phyloP scores from a whole-genome alignment of 1,139 yeast genomes.

The Yamadazyma triangularis region DNA sequence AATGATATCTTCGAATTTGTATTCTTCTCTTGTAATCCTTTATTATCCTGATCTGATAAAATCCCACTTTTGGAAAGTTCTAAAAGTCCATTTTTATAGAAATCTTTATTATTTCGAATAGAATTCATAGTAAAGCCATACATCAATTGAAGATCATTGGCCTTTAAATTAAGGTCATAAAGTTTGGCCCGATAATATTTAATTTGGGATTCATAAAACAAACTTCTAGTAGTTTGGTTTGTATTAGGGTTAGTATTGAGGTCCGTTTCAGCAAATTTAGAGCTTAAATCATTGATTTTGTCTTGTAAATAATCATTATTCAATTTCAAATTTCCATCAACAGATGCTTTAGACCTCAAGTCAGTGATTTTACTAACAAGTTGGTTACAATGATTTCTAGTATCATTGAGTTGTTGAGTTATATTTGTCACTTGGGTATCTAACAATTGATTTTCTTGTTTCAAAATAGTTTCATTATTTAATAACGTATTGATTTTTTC shows the following conservation, averaged over 20 bases:
- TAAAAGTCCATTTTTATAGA: constrained; percentile 36
- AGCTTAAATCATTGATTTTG: constrained; percentile 10
- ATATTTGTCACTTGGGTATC: constrained; percentile 18
- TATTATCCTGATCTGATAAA: constrained; percentile 36
- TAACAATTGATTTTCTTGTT: constrained; percentile 18
- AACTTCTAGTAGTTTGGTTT: constrained; percentile 9
- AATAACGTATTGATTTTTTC: constrained; percentile 11
- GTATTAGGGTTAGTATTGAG: constrained; percentile 5
- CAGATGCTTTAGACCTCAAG: constrained; percentile 6
- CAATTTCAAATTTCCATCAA: constrained; percentile 4
- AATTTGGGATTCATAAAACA: constrained; percentile 19
- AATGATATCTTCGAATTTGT: constrained; percentile 21
- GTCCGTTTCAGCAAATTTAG: constrained; percentile 6
- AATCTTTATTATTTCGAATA: constrained; percentile 39
- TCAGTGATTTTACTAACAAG: constrained; percentile 28
- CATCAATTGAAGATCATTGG: constrained; percentile 50
- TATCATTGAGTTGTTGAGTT: constrained; percentile 21
- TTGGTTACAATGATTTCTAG: constrained; percentile 26
- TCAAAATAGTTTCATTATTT: constrained; percentile 14
- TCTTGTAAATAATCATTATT: constrained; percentile 5
- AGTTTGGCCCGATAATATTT: constrained; percentile 36
- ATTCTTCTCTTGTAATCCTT: background rate
- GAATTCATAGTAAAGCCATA: constrained; percentile 45
- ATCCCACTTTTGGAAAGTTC: constrained; percentile 46
- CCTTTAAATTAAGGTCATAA: constrained; percentile 31